Percentiles rank a stretch among this genome's conserved stretches.
phyloP scores from a whole-genome alignment of 768 basidiomycete genomes.

The Leccinum disarticulatum region DNA sequence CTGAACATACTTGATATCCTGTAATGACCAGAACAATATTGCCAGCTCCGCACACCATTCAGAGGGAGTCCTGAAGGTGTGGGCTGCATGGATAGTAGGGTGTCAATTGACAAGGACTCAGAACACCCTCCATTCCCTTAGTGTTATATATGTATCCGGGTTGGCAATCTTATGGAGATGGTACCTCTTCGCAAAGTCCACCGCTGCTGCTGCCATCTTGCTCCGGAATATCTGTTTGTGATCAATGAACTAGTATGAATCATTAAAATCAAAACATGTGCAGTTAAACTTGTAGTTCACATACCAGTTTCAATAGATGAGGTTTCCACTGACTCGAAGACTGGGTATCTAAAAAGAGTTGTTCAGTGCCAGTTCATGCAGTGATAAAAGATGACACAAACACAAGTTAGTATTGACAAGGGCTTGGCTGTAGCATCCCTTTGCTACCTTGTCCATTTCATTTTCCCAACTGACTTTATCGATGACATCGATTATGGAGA shows the following conservation, averaged over 20 bases:
- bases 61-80: too few species aligned
- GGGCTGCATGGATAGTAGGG: too few species aligned
- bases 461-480: neutral
- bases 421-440: neutral
- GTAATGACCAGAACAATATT: too few species aligned
- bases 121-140: too few species aligned
- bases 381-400: neutral
- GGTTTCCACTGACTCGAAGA: neutral
- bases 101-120: too few species aligned
- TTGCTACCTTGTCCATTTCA: neutral
- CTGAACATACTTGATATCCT: too few species aligned
- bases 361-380: neutral
- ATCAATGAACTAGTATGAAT: neutral
- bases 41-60: too few species aligned
- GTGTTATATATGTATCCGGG: too few species aligned
- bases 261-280: neutral
- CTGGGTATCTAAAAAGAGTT: neutral
- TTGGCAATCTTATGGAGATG: neutral
- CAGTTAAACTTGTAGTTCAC: neutral
- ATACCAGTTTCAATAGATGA: neutral
- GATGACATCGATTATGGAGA: neutral
- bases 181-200: neutral
- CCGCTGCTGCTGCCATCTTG: neutral
- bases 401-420: neutral
- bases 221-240: neutral